Evolutionary conservation across 768 basidiomycete species (phyloP), one percentile per base, ranked within the genome.

Genomic region (Hortiboletus campestris): DNA sequence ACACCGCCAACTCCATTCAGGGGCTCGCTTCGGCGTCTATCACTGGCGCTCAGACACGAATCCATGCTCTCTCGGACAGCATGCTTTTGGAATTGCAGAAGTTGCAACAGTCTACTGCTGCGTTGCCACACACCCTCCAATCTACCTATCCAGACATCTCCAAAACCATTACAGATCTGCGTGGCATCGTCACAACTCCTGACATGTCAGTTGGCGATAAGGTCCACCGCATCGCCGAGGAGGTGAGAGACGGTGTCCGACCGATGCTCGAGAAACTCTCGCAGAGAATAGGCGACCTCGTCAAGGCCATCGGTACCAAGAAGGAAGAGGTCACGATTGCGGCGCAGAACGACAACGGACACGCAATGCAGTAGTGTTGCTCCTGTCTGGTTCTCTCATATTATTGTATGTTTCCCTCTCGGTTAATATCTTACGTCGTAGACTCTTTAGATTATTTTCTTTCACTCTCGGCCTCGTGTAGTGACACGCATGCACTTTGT

Each of bases 1-100:
- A 84, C 46, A 85, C 84, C 22, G 87, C 88, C 17, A 78, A 84
- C 34, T 76, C 78, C 46, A 82, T 92, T 67, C 81, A 80, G 63
- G 70, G 75, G 14, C 75, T 85, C 28, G 83, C 88, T 20, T 77
- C 86, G 0, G 77, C 81, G 4, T 83, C 84, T 46, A 68, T 86
- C 41, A 65, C 72, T 4, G 73, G 76, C 40, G 83, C 86, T 16
- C 82, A 85, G 61, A 64, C 75, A 36, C 82, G 78, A 56, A 79
- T 89, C 40, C 79, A 84, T 62, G 58, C 74, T 3, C 80, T 89
- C 36, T 85, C 85, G 36, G 81, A 87, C 57, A 81, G 72, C 50
- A 84, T 91, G 84, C 71, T 89, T 46, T 46, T 64, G 28, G 86
- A 91, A 61, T 77, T 92, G 46, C 80, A 84, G 60, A 85, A 82